Base-by-base conservation (phyloP, 805 yeast species). In the Saturnispora dispora region DNA sequence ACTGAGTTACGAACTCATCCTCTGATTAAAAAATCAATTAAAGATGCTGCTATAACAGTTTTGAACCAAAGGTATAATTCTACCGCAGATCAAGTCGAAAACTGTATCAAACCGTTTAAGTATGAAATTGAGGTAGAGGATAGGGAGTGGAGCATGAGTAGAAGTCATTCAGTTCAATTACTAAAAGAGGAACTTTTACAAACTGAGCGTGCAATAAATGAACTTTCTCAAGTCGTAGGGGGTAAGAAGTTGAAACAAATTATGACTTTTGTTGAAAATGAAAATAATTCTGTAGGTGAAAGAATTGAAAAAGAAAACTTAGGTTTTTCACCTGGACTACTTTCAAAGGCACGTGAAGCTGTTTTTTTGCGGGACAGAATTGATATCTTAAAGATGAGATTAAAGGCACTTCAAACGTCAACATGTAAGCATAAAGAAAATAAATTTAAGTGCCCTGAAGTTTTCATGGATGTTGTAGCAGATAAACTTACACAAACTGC, bases 81-180 rank as follows among this genome's bases (percentile, higher is more conserved):
- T 1, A 91, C 99, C 0, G 95, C 99, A 0, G 99, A 95, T 65
- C 99, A 93, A 66, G 98, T 93, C 6, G 99, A 93, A 62, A 93
- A 95, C 67, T 90, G 98, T 70, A 91, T 93, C 61, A 93, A 93
- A 65, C 99, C 99, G 2, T 93, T 85, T 71, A 93, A 93, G 70
- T 93, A 91, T 65, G 99, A 93, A 63, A 90, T 93, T 53, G 99
- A 93, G 62, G 79, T 93, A 46, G 98, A 93, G 63, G 96, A 90
- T 59, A 75, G 96, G 39, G 99, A 93, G 65, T 93, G 99, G 99
- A 69, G 72, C 30, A 63, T 76, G 7, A 83, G 96, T 37, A 79
- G 87, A 53, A 95, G 86, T 32, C 95, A 86, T 62, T 78, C 97
- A 0, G 77, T 81, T 11, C 71, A 70, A 22, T 66, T 93, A 51